Evolutionary conservation across 139 green algal species (phyloP).

Genomic region (Auxenochlorella pyrenoidosa): DNA sequence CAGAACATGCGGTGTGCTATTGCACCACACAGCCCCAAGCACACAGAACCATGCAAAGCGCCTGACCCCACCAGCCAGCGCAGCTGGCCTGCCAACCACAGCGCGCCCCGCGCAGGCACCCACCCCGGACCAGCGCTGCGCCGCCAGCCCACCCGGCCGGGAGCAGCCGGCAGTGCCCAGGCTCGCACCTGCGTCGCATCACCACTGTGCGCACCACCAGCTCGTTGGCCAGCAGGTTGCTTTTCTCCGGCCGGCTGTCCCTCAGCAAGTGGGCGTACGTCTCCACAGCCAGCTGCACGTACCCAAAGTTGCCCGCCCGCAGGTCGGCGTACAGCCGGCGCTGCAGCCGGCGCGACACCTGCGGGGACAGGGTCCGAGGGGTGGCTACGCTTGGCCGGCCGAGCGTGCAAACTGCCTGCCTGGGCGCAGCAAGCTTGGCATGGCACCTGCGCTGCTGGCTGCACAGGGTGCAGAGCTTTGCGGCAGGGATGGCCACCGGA

Average conservation of each 20-base stretch:
- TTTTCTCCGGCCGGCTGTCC: constrained; percentile 3
- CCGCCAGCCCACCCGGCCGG: background rate
- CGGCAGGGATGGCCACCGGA: too few species aligned
- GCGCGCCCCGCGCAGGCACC: too few species aligned
- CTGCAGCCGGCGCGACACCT: constrained; percentile 65
- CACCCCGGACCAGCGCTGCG: too few species aligned
- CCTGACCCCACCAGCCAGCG: background rate
- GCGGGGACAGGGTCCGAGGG: background rate
- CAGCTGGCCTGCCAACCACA: background rate
- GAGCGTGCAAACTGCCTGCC: background rate
- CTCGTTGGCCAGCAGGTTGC: constrained; percentile 56
- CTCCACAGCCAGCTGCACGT: constrained; percentile 52
- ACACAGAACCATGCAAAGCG: too few species aligned
- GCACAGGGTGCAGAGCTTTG: too few species aligned
- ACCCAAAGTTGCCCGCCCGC: constrained; percentile 34
- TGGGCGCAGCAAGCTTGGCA: background rate
- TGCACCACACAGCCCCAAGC: too few species aligned
- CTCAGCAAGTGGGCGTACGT: constrained; percentile 56
- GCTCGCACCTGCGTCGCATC: background rate
- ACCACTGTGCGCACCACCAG: constrained; percentile 47
- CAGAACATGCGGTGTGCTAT: too few species aligned
- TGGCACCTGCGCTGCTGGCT: too few species aligned
- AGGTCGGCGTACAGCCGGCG: constrained; percentile 56
- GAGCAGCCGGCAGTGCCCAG: background rate
- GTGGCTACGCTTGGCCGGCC: background rate